Conservation (phyloP, 2,329 filamentous ascomycete genomes). For the Tolypocladium tropicale region DNA sequence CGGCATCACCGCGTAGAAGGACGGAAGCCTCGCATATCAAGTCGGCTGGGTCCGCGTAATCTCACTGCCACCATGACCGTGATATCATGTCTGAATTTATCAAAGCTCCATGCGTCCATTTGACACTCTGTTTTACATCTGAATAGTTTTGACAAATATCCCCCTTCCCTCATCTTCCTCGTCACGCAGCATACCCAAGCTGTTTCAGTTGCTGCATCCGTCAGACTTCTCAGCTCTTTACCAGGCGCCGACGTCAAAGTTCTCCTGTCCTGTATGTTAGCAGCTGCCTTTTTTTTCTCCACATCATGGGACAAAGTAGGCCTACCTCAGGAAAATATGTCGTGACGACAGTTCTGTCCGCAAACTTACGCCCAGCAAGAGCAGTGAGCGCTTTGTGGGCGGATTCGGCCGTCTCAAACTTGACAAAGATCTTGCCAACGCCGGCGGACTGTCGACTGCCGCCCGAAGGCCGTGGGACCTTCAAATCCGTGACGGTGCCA, state of each 20-base stretch:
- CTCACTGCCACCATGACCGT: not conserved
- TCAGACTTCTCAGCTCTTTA: constrained; percentile 29
- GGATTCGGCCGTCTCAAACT: constrained; percentile 69
- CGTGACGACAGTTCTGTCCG: constrained; percentile 88
- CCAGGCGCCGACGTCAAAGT: constrained; percentile 88
- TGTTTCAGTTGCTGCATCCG: not conserved
- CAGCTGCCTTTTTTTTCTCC: too few species aligned
- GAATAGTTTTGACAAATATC: constrained; percentile 2
- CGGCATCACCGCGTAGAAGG: not conserved
- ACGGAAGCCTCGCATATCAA: too few species aligned
- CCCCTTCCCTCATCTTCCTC: not conserved
- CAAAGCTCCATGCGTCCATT: not conserved
- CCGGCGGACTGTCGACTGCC: constrained; percentile 77
- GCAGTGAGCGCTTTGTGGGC: constrained; percentile 78
- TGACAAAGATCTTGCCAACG: constrained; percentile 96
- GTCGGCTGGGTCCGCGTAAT: too few species aligned
- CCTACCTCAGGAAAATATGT: constrained; percentile 91
- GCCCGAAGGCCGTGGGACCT: constrained; percentile 79
- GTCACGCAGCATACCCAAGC: constrained; percentile 4
- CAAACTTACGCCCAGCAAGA: constrained; percentile 92
- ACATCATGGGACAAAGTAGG: not conserved
- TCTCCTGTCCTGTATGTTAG: constrained; percentile 54
- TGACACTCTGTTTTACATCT: constrained; percentile 9
- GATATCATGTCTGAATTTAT: not conserved
- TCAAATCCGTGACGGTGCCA: constrained; percentile 75